Base-by-base conservation (phyloP, 495 filamentous ascomycete species). In the Amphirosellinia nigrospora region DNA sequence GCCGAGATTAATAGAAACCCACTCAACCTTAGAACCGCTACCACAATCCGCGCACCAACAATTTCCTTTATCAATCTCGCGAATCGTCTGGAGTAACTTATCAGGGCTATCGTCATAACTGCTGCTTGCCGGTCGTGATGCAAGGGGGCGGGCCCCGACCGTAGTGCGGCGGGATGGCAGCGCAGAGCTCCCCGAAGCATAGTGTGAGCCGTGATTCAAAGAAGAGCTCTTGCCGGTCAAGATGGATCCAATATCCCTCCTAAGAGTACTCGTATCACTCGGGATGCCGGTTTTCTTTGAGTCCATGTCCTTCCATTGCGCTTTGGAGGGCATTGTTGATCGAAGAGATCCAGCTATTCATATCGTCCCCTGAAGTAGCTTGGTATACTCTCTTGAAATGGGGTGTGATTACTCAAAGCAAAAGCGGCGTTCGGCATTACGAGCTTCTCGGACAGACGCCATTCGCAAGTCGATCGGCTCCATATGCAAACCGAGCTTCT, bases 361-460 rank as follows among this genome's bases (percentile, higher is more conserved):
- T 97, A 74, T 99, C 96, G 34, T 98, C 96, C 79, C 97, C 96
- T 0, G 94, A 97, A 23, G 95, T 96, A 71, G 96, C 96, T 80
- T 99, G 96, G 74, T 98, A 99, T 28, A 98, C 94, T 60, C 96
- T 91, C 74, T 96, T 98, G 81, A 89, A 99, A 32, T 97, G 92
- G 34, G 96, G 96, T 1, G 96, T 99, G 56, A 99, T 98, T 39
- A 98, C 92, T 99, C 96, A 75, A 98, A 99, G 79, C 95, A 98
- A 81, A 99, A 99, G 19, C 96, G 89, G 50, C 96, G 89, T 73
- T 99, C 96, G 6, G 94, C 91, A 80, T 95, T 95, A 61, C 96
- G 89, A 60, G 96, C 94, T 79, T 98, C 95, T 39, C 96, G 90
- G 11, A 99, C 96, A 6, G 96, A 98, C 23, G 96, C 96, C 87